Evolutionary conservation across 1,284 basidiomycete genomes (phyloP), one percentile per base, ranked within the genome.

Genomic region (Porogramme epimiltina): DNA sequence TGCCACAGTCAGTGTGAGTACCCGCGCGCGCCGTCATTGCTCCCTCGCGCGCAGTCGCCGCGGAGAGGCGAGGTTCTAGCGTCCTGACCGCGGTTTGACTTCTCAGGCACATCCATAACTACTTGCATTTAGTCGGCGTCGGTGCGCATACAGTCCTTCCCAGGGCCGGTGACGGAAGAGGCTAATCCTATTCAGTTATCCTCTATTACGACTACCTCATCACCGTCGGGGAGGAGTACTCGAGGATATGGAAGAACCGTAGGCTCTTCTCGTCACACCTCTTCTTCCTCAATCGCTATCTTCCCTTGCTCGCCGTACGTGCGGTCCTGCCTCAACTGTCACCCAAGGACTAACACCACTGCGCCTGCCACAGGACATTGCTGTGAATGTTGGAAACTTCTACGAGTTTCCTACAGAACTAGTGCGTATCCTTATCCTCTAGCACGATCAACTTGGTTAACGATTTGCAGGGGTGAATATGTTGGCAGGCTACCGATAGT

Each of bases 241-340:
- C 20, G 42, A 54, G 62, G 28, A 59, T 67, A 23, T 69, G 67
- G 67, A 56, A 53, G 41, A 52, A 49, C 39, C 63, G 59, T 16
- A 53, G 51, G n/a, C 42, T 54, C 10, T 34, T 48, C 18, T 49
- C 55, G 4, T 61, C 63, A 2, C 36, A 44, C 11, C 33, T 62
- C 6, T 69, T 67, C 53, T 54, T 62, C 20, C 19, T 66, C 23
- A 69, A 67, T 47, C 62, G 67, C 4, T 69, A 69, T 41, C 59
- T 67, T 40, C 62, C 66, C 2, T 45, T 67, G n/a, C 56, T 67
- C 25, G 61, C 56, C 15, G 67, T 69, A 51, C 46, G 63, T 54
- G n/a, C 15, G 2, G 19, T n/a, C 2, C n/a, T 6, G 33, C 1
- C 15, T 11, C 11, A 3, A 19, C 1, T 25, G 3, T 26, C 3